A percentile compares a stretch with the other conserved stretches of the same genome.
These are phyloP conservation scores for Gnomoniopsis smithogilvyi DNA, from an alignment of 2,329 filamentous ascomycete genomes.

Conservation along the genomic window DNA sequence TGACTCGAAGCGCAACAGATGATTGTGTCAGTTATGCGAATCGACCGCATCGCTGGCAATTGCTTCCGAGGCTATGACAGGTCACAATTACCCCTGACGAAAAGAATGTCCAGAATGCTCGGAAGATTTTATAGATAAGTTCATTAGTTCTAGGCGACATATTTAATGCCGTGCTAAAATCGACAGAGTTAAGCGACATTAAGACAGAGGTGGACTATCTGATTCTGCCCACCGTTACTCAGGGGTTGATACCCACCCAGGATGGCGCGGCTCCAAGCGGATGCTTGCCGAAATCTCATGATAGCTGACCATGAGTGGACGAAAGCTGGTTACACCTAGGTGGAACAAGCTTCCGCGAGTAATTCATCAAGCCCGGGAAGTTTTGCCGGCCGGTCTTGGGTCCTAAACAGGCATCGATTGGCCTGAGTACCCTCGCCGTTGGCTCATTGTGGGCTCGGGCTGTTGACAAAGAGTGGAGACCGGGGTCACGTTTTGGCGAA, in stretches of 20 bases:
- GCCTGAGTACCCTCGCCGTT: constrained; percentile 1
- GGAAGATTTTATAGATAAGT: too few relatives aligned
- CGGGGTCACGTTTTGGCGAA: background rate
- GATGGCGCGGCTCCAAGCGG: constrained; percentile 11
- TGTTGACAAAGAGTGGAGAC: background rate
- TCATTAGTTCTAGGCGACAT: too few relatives aligned
- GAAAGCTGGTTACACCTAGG: constrained; percentile 7
- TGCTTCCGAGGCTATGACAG: too few relatives aligned
- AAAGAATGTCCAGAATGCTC: too few relatives aligned
- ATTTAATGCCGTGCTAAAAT: too few relatives aligned
- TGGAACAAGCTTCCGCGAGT: constrained; percentile 9
- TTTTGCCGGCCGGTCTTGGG: constrained; percentile 4
- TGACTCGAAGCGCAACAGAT: too few relatives aligned
- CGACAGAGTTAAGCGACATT: background rate
- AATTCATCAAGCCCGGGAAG: background rate
- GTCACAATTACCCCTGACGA: too few relatives aligned
- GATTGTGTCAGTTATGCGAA: too few relatives aligned
- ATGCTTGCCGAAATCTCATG: constrained; percentile 16
- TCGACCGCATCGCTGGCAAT: too few relatives aligned
- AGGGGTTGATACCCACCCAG: background rate
- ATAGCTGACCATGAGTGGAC: constrained; percentile 10
- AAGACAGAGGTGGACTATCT: background rate
- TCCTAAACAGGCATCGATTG: constrained; percentile 14
- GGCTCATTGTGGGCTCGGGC: background rate
- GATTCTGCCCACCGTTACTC: background rate